Conservation (phyloP, 805 yeast genomes). For the Candida namnaoensis region DNA sequence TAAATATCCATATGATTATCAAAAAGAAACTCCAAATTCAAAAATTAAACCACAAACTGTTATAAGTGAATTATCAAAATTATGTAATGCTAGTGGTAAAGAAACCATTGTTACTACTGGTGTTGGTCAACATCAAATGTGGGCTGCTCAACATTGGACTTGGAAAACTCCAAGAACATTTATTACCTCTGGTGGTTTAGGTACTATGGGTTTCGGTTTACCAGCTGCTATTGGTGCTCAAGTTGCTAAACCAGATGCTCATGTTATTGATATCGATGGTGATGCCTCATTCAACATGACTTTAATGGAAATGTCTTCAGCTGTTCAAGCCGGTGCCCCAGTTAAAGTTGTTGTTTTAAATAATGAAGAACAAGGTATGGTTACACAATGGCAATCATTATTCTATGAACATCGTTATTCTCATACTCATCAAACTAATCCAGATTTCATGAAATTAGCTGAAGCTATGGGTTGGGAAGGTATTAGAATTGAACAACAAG, state of each 20-base stretch:
- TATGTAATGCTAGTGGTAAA: conserved; percentile 52
- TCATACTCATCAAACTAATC: conserved; percentile 96
- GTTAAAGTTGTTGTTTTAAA: conserved; percentile 84
- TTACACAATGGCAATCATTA: conserved; percentile 97
- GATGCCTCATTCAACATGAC: conserved; percentile 99
- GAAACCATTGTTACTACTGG: conserved; percentile 92
- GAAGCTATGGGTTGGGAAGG: conserved; percentile 92
- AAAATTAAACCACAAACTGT: conserved; percentile 90
- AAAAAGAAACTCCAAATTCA: conserved; percentile 70
- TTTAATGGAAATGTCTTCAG: conserved; percentile 83
- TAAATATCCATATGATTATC: conserved; percentile 79
- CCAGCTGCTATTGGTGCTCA: conserved; percentile 99
- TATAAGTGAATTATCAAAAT: conserved; percentile 65
- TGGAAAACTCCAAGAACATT: conserved; percentile 91
- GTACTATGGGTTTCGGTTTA: conserved; percentile 97
- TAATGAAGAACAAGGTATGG: conserved; percentile 99
- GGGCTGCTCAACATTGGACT: conserved; percentile 98
- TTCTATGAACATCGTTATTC: conserved; percentile 96
- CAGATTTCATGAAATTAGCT: conserved; percentile 86
- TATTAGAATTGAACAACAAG: conserved; percentile 61
- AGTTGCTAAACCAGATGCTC: conserved; percentile 88
- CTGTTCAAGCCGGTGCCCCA: conserved; percentile 89
- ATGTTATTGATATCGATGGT: conserved; percentile 96
- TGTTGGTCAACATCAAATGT: conserved; percentile 99
- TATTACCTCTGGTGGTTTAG: conserved; percentile 98